Percentiles rank a stretch among this genome's conserved stretches.
Conservation (phyloP, 208 protist species). For the Acanthamoeba sp. region DNA sequence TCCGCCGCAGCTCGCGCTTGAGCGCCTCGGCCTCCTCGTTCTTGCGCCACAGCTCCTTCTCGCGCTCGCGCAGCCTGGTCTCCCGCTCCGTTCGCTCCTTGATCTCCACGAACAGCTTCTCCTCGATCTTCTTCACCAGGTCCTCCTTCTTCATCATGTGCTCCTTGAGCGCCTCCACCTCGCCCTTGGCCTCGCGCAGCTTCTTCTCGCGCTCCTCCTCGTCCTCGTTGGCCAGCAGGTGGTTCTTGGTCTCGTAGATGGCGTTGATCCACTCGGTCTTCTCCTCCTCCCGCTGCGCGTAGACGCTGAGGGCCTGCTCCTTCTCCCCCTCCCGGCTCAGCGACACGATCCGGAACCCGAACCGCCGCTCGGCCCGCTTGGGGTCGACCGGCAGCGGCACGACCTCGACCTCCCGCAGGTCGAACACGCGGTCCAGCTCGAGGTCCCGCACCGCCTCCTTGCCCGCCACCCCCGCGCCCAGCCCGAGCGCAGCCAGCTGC, state of each 20-base stretch:
- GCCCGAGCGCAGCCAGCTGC: neutral
- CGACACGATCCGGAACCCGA: conserved; percentile 9
- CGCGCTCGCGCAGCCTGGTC: conserved; percentile 12
- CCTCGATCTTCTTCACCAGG: conserved; percentile 48
- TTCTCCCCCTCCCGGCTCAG: conserved; percentile 36
- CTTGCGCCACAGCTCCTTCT: conserved; percentile 58
- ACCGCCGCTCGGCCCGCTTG: conserved; percentile 23
- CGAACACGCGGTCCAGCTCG: conserved; percentile 58
- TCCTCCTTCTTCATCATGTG: conserved; percentile 59
- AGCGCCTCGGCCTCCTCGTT: conserved; percentile 53
- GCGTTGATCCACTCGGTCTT: conserved; percentile 69
- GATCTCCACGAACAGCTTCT: conserved; percentile 48
- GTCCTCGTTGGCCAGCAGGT: conserved; percentile 16
- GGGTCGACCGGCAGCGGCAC: conserved; percentile 45
- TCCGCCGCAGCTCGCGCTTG: conserved; percentile 3
- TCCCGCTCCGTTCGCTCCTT: conserved; percentile 44
- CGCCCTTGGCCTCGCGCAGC: conserved; percentile 58
- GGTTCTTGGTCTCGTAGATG: conserved; percentile 68
- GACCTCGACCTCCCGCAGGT: conserved; percentile 68
- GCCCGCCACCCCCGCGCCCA: neutral
- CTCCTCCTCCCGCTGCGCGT: conserved; percentile 42
- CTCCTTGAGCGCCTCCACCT: conserved; percentile 66
- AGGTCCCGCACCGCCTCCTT: neutral
- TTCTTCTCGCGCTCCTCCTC: conserved; percentile 58
- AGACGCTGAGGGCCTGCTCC: conserved; percentile 49